phyloP scores from a whole-genome alignment of 352 stramenopile species.

The Globisporangium paroecandrum region DNA sequence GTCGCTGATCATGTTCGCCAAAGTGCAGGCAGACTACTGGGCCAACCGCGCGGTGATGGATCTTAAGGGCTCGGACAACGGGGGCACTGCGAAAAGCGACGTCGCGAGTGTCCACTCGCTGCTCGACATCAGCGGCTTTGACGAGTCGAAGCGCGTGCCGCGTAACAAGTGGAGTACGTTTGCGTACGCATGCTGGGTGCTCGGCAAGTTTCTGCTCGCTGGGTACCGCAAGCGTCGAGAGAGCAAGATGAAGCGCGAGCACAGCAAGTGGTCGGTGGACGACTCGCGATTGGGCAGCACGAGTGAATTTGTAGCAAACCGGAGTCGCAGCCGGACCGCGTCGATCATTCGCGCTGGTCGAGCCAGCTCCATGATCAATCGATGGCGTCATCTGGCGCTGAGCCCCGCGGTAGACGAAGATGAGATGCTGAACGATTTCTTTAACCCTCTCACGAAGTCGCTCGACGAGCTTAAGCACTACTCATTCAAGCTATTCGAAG shows the following conservation, averaged over 20 bases:
- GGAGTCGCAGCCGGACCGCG: slow-evolving; percentile 31
- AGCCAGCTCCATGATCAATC: slow-evolving; percentile 54
- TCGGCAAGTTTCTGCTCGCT: slow-evolving; percentile 50
- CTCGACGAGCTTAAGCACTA: slow-evolving; percentile 54
- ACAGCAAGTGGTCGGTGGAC: slow-evolving; percentile 5
- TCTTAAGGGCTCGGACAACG: slow-evolving; percentile 24
- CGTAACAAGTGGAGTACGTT: slow-evolving; percentile 79
- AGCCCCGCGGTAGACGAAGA: slow-evolving; percentile 28
- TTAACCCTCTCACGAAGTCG: slow-evolving; percentile 61
- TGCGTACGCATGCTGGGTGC: slow-evolving; percentile 56
- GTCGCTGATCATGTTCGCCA: slow-evolving; percentile 78
- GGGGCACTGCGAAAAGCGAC: slow-evolving; percentile 36
- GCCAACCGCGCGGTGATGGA: slow-evolving; percentile 47
- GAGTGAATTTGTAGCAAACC: slow-evolving; percentile 15
- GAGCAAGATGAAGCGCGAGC: slow-evolving; percentile 11
- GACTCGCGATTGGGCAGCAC: slow-evolving; percentile 9
- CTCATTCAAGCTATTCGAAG: slow-evolving; percentile 60
- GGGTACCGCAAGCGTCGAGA: slow-evolving; percentile 25
- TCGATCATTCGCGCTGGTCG: slow-evolving; percentile 43
- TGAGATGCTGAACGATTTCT: slow-evolving; percentile 49
- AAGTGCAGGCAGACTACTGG: slow-evolving; percentile 78
- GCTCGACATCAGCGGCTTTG: slow-evolving; percentile 59
- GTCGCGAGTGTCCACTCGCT: slow-evolving; percentile 70
- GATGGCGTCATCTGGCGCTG: slow-evolving; percentile 57
- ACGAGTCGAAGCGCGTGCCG: slow-evolving; percentile 57